Evolutionary conservation across 371 early-diverging fungal genomes (phyloP).

Genomic region (Mortierella sp.): DNA sequence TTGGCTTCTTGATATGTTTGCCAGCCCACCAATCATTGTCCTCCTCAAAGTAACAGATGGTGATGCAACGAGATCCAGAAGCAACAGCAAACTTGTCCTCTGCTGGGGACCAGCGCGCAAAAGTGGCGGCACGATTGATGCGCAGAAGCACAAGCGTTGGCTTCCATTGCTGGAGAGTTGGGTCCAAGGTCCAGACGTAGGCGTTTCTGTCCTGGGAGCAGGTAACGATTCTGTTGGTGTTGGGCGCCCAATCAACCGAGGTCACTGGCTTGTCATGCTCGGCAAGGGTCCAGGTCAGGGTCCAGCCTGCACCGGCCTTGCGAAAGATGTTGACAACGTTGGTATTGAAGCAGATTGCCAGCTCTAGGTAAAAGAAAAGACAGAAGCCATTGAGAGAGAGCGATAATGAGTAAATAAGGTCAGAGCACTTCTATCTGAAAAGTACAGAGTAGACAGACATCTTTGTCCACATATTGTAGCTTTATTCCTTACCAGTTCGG

Average conservation of each 20-base stretch:
- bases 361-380: conserved; percentile 68
- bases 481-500: conserved; percentile 70
- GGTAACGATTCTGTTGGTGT: conserved; percentile 94
- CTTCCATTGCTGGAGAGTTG: conserved; percentile 76
- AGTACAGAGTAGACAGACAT: neutral
- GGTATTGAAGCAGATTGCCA: conserved; percentile 91
- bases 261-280: conserved; percentile 98
- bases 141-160: conserved; percentile 94
- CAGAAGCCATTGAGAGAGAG: neutral
- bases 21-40: conserved; percentile 97
- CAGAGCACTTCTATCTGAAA: neutral
- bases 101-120: conserved; percentile 94
- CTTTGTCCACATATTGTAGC: neutral
- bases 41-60: conserved; percentile 96
- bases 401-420: neutral
- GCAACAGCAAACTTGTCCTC: conserved; percentile 99
- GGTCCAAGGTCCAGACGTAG: conserved; percentile 94
- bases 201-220: conserved; percentile 99
- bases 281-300: conserved; percentile 72
- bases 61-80: conserved; percentile 89
- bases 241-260: conserved; percentile 96
- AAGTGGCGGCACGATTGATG: conserved; percentile 96
- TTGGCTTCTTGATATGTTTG: conserved; percentile 95
- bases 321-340: conserved; percentile 91
- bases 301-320: conserved; percentile 70